Percentiles rank a stretch among this genome's conserved stretches.
Evolutionary conservation across 768 basidiomycete genomes (phyloP).

Genomic region (Crucibulum laeve): DNA sequence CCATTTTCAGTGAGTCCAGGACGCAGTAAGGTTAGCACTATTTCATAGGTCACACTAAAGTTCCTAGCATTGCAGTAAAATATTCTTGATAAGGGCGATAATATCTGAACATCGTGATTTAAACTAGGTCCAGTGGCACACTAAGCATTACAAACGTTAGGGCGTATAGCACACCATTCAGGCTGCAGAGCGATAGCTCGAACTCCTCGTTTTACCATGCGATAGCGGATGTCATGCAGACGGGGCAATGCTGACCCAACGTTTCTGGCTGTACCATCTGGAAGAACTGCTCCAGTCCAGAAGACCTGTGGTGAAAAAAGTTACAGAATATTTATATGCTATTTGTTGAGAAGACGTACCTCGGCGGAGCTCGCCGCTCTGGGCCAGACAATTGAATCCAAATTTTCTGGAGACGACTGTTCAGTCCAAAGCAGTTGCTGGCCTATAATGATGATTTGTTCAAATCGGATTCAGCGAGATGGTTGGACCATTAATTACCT

Average conservation of each 20-base stretch:
- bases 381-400: conserved; percentile 72
- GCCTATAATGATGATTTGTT: conserved; percentile 27
- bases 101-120: no score
- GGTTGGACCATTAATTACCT: conserved; percentile 33
- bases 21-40: no score
- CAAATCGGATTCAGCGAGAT: not conserved
- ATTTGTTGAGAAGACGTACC: conserved; percentile 12
- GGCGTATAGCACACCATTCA: conserved; percentile 65
- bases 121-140: no score
- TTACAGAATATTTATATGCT: not conserved
- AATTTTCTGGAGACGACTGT: conserved; percentile 62
- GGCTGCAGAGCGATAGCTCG: conserved; percentile 62
- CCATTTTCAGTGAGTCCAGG: no score
- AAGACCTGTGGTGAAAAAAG: conserved; percentile 37
- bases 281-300: conserved; percentile 56
- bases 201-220: conserved; percentile 60
- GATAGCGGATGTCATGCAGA: conserved; percentile 59
- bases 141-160: conserved; percentile 22
- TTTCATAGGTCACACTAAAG: no score
- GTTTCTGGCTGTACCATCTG: conserved; percentile 33
- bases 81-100: no score
- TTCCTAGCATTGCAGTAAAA: no score
- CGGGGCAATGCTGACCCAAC: conserved; percentile 51
- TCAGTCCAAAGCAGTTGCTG: conserved; percentile 74
- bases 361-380: conserved; percentile 69